These are phyloP conservation scores for Curvularia sp. DNA, from an alignment of 2,329 filamentous ascomycete species.

Conservation along the genomic window DNA sequence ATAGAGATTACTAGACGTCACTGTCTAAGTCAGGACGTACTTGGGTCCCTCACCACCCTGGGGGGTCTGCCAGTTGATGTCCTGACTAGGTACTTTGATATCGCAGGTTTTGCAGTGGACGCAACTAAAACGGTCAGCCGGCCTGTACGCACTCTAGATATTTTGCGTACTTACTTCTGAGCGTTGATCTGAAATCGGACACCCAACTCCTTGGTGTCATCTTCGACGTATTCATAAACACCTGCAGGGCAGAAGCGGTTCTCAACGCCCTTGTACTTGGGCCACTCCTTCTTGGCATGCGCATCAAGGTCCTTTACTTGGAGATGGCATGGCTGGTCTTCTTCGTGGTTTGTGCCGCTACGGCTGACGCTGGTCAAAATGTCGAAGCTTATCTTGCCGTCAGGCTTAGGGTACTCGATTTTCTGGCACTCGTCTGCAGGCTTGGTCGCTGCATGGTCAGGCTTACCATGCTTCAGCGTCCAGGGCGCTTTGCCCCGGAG, in stretches of 20 bases:
- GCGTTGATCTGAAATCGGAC: slow-evolving; percentile 97
- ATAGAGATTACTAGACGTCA: background rate
- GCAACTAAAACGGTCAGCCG: slow-evolving; percentile 67
- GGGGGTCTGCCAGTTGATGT: slow-evolving; percentile 91
- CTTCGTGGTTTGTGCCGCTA: slow-evolving; percentile 97
- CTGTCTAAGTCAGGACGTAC: slow-evolving; percentile 64
- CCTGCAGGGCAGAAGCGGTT: slow-evolving; percentile 97
- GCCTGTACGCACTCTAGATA: background rate
- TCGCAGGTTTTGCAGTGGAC: slow-evolving; percentile 99
- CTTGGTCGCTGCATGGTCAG: slow-evolving; percentile 81
- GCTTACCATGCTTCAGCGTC: slow-evolving; percentile 84
- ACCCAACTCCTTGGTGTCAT: slow-evolving; percentile 81
- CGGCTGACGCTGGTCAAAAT: slow-evolving; percentile 94
- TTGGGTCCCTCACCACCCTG: slow-evolving; percentile 83
- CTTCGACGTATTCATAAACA: slow-evolving; percentile 98
- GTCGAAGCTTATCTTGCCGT: slow-evolving; percentile 93
- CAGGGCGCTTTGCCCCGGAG: slow-evolving; percentile 86
- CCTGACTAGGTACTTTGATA: slow-evolving; percentile 95
- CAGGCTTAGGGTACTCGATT: slow-evolving; percentile 97
- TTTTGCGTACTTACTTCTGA: slow-evolving; percentile 78
- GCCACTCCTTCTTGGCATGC: slow-evolving; percentile 83
- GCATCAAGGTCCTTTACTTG: slow-evolving; percentile 95
- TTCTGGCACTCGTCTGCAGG: slow-evolving; percentile 78
- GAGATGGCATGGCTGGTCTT: slow-evolving; percentile 95
- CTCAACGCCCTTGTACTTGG: slow-evolving; percentile 88